Evolutionary conservation across 208 protist genomes (phyloP).

Genomic region (Leishmania braziliensis): DNA sequence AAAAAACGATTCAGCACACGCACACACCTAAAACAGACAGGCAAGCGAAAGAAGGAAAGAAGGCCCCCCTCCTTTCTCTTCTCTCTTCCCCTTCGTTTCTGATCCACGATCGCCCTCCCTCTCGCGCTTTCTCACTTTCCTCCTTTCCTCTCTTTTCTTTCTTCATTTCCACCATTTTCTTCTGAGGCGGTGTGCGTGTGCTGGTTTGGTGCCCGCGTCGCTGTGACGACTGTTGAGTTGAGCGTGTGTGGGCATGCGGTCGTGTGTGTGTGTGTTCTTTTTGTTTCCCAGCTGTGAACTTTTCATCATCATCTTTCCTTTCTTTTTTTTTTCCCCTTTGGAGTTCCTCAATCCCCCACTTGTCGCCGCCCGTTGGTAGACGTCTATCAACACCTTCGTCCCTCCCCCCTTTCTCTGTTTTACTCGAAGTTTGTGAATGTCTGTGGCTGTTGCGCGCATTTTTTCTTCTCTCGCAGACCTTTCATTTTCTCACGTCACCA

Average conservation of each 20-base stretch:
- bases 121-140: not conserved
- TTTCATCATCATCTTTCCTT: not conserved
- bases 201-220: not conserved
- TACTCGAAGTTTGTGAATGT: not conserved
- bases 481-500: slow-evolving; percentile 3
- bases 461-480: not conserved
- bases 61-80: not conserved
- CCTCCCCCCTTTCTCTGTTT: not conserved
- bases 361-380: not conserved
- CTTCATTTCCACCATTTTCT: too few species aligned
- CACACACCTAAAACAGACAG: too few species aligned
- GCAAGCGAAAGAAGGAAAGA: too few species aligned
- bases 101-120: not conserved
- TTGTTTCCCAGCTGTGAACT: not conserved
- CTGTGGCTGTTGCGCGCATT: not conserved
- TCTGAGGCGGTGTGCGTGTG: not conserved
- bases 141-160: not conserved
- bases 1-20: too few species aligned
- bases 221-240: not conserved
- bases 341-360: not conserved
- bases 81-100: not conserved
- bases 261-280: not conserved
- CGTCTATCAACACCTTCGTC: too few species aligned
- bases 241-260: not conserved
- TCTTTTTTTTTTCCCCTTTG: not conserved